Evolutionary conservation across 2,329 filamentous ascomycete species (phyloP).

Genomic region (Claviceps fusiformis): DNA sequence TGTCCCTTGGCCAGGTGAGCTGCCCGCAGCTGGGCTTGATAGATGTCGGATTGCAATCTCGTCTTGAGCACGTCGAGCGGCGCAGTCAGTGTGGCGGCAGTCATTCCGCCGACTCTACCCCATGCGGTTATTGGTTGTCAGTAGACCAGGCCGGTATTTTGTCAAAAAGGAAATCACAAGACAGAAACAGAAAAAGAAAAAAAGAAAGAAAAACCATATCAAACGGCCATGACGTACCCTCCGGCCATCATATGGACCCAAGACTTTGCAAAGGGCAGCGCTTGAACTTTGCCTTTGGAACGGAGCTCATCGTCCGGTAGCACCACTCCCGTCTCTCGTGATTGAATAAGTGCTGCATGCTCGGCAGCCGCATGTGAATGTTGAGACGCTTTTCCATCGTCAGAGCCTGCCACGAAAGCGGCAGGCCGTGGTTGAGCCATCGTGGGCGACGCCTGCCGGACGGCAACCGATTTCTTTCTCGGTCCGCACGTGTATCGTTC

Average conservation of each 20-base stretch:
- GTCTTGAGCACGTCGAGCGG: slow-evolving; percentile 92
- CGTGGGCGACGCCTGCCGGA: background rate
- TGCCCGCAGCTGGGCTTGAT: slow-evolving; percentile 67
- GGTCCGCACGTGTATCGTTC: background rate
- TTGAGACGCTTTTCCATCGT: slow-evolving; percentile 18
- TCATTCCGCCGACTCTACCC: slow-evolving; percentile 75
- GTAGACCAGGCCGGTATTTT: background rate
- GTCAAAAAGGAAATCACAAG: background rate
- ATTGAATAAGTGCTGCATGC: slow-evolving; percentile 36
- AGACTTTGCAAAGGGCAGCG: slow-evolving; percentile 52
- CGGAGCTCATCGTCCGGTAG: slow-evolving; percentile 28
- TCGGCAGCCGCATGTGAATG: slow-evolving; percentile 18
- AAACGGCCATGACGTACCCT: slow-evolving; percentile 45
- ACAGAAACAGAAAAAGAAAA: background rate
- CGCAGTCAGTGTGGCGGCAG: slow-evolving; percentile 79
- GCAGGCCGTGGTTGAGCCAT: slow-evolving; percentile 21
- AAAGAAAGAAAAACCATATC: background rate
- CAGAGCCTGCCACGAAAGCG: slow-evolving; percentile 17
- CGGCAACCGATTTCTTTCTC: background rate
- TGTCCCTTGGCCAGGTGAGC: slow-evolving; percentile 47
- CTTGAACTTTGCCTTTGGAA: slow-evolving; percentile 21
- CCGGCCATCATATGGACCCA: slow-evolving; percentile 89
- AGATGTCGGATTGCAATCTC: slow-evolving; percentile 85
- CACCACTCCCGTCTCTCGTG: slow-evolving; percentile 47
- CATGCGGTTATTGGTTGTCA: slow-evolving; percentile 7